Conservation (phyloP, 1,139 yeast species). For the Pichia sp. region DNA sequence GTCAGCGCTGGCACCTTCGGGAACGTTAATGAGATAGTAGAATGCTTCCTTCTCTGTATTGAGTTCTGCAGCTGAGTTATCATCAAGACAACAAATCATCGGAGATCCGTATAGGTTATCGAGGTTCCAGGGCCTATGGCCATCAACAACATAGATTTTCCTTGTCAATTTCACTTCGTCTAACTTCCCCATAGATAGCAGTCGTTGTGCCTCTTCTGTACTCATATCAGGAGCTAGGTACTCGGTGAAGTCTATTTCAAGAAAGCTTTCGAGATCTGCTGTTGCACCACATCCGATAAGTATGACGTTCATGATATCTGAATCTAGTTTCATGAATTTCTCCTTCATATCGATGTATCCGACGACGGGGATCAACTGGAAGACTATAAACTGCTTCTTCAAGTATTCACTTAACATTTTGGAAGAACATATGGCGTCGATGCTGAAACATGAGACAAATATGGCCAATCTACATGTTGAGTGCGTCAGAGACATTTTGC, state of each 20-base stretch:
- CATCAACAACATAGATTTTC: constrained; percentile 77
- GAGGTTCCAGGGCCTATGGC: constrained; percentile 94
- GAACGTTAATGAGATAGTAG: constrained; percentile 40
- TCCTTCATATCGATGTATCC: constrained; percentile 76
- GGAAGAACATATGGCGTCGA: constrained; percentile 90
- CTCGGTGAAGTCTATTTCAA: constrained; percentile 59
- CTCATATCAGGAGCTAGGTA: constrained; percentile 32
- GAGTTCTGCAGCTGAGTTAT: constrained; percentile 66
- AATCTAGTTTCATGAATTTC: constrained; percentile 63
- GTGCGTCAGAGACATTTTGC: constrained; percentile 67
- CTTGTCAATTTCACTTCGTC: constrained; percentile 35
- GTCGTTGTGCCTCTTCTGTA: constrained; percentile 4
- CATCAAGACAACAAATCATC: constrained; percentile 81
- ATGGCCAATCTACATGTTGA: constrained; percentile 85
- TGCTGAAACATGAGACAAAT: constrained; percentile 84
- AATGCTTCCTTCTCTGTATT: constrained; percentile 54
- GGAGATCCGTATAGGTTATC: constrained; percentile 86
- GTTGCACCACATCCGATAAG: constrained; percentile 95
- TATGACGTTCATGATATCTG: constrained; percentile 71
- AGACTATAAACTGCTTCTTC: constrained; percentile 79
- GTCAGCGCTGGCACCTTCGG: constrained; percentile 37
- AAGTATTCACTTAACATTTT: constrained; percentile 67
- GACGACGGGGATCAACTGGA: constrained; percentile 88
- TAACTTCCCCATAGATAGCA: constrained; percentile 10
- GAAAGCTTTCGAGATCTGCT: constrained; percentile 76